Evolutionary conservation across 495 filamentous ascomycete genomes (phyloP), one percentile per base, ranked within the genome.

Genomic region (Podospora australis): DNA sequence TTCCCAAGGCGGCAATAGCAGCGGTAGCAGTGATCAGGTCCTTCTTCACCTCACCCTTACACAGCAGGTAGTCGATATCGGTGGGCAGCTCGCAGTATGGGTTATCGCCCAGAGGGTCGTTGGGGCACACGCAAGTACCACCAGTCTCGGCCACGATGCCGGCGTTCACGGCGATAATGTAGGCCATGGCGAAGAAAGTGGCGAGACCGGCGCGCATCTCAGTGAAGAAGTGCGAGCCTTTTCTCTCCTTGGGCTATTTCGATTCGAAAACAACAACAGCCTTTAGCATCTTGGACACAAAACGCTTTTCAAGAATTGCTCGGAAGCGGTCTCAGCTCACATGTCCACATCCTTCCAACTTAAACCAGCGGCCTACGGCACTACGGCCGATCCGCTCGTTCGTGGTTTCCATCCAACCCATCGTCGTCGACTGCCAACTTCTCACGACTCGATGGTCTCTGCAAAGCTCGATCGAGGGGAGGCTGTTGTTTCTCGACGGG

Each of bases 121-220:
- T 73, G 58, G 32, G 19, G 22, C 87, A 91, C n/a, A 86, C 75
- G 55, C 87, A 90, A 11, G 83, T 86, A 14, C 86, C 71, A 35
- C 71, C 71, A 25, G 55, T 65, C 39, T 74, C 71, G 43, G 82
- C 72, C 44, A 81, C 77, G 61, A 88, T 86, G 55, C 72, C 84
- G 42, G 77, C 79, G 67, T 87, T 89, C 55, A 86, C 81, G 24
- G 76, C 73, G 45, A 82, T 78, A 59, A 87, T 86, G 59, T 83
- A 82, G 58, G 87, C 86, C 87, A 90, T 90, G 54, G 86, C 86
- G 67, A 90, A 89, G 72, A 90, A 89, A 39, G 87, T 86, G 24
- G 86, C 86, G 2, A 90, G 63, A 45, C 86, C 87, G 49, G 84
- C 87, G 42, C 87, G 81, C 36, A 89, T 63, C 68, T 90, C 86